Base-by-base conservation (phyloP, 1,284 basidiomycete genomes). In the Dichomitus squalens region DNA sequence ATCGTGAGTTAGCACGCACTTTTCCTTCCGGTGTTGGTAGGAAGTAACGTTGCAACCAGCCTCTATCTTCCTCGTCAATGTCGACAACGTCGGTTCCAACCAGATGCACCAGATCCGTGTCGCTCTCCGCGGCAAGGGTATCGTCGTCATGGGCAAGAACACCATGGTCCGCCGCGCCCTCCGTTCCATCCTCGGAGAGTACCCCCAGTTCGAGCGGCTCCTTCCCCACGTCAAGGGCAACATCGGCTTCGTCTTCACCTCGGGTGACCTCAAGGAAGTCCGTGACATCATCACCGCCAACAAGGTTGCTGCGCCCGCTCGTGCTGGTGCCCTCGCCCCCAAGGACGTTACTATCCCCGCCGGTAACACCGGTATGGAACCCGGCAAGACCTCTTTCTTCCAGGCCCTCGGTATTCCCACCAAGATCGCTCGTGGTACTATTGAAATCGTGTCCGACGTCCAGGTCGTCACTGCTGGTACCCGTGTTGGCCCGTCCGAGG, bases 101-200 rank as follows among this genome's bases (percentile, higher is more conserved):
- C 97, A 99, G 81, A 93, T 96, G 94, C 95, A 97, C 76, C 95
- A 97, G 79, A 98, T 99, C 74, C 96, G 97, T 83, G 90, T 93
- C 68, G 83, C 96, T 53, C 88, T 99, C 76, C 95, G 97, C 71
- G 95, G 95, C 73, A 95, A 94, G 78, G 97, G 93, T 83, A 82
- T 95, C 60, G 96, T 99, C 66, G 80, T 99, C 70, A 99, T 99
- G 97, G 96, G 96, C 75, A 99, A 99, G 84, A 99, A 99, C 90
- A 99, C 97, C 75, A 98, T 99, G 97, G 96, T 98, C 71, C 93
- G 96, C 80, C 95, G 96, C 74, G 96, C 95, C 59, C 86, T 99
- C 66, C 95, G 96, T 69, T 83, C 89, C 73, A 87, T 98, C 76
- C 84, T 98, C 71, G 61, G 83, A 66, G 96, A 98, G 73, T 86